Evolutionary conservation across 2,329 filamentous ascomycete species (phyloP), one percentile per base, ranked within the genome.

Genomic region (Fusarium sp.): DNA sequence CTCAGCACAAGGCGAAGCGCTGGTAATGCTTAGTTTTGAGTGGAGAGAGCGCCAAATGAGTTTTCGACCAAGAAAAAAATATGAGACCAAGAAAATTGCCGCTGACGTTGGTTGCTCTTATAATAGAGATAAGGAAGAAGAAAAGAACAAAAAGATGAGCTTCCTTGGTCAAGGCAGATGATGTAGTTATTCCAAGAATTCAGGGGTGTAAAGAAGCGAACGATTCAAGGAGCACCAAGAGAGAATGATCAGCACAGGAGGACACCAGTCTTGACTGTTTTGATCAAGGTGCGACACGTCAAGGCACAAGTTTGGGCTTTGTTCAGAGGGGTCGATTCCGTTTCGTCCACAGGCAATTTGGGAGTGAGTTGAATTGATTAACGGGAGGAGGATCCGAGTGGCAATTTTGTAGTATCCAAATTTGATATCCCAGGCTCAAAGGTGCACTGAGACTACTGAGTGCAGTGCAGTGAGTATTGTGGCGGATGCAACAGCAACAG

Each of bases 221-320:
- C 49, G 54, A 64, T 63, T 56, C 57, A 71, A 49, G 55, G 53
- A 69, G 60, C 62, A 58, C 51, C 53, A 53, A 44, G 49, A 60
- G 40, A 65, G 60, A 46, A 34, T 55, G 67, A 70, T 68, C 67
- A 70, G 53, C 65, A 34, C 34, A 61, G 60, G 67, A 70, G 66
- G 56, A 54, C 55, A 44, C 69, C 53, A 55, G 56, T 62, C 58
- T 72, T 63, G 65, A 55, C 69, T 61, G 43, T 71, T 63, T 72
- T 67, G 65, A 62, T 59, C 41, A 67, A 72, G 53, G 69, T 71
- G 58, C 69, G 65, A 72, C 69, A 72, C 69, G 69, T 71, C 69
- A 61, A 70, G 59, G 57, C 34, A 66, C 57, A 41, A 72, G 58
- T 62, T 47, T 70, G 53, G 69, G 58, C 53, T 67, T 49, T 70